Evolutionary conservation across 352 stramenopile genomes (phyloP).

Genomic region (Phytopythium sindhum): DNA sequence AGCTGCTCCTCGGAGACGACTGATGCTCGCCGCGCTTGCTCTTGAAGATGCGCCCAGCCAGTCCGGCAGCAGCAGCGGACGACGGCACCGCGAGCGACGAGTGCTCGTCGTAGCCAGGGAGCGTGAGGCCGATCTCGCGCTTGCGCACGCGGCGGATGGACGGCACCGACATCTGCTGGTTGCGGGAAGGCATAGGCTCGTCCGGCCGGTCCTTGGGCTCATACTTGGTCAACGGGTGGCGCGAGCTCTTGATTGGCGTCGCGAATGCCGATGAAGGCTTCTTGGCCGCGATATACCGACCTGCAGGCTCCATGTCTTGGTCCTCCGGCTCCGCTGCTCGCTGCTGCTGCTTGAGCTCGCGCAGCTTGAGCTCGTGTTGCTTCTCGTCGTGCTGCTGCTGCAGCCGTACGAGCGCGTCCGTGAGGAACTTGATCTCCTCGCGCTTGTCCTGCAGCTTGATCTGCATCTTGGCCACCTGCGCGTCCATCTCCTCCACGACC

Average conservation of each 20-base stretch:
- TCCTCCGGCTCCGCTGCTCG: slow-evolving; percentile 5
- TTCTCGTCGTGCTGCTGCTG: slow-evolving; percentile 18
- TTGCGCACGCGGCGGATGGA: slow-evolving; percentile 22
- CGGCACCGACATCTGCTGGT: slow-evolving; percentile 4
- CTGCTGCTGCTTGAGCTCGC: slow-evolving; percentile 9
- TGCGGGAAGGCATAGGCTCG: neutral
- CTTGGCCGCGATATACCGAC: neutral
- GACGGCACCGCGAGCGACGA: slow-evolving; percentile 3
- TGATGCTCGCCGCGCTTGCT: slow-evolving; percentile 18
- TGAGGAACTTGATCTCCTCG: slow-evolving; percentile 55
- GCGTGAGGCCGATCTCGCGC: slow-evolving; percentile 24
- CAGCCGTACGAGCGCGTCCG: slow-evolving; percentile 40
- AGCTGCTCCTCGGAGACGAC: slow-evolving; percentile 8
- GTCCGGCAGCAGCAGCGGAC: slow-evolving; percentile 7
- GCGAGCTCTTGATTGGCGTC: neutral
- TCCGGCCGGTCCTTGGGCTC: neutral
- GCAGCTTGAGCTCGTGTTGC: slow-evolving; percentile 5
- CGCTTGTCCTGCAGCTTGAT: slow-evolving; percentile 50
- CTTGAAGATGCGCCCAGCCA: slow-evolving; percentile 19
- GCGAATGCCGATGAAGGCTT: neutral
- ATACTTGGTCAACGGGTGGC: neutral
- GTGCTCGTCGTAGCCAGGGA: slow-evolving; percentile 26
- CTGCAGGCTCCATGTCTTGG: neutral
- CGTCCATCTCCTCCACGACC: slow-evolving; percentile 26
- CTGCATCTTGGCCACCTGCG: slow-evolving; percentile 32